Evolutionary conservation across 352 stramenopile genomes (phyloP).

Genomic region (Pythium aphanidermatum): DNA sequence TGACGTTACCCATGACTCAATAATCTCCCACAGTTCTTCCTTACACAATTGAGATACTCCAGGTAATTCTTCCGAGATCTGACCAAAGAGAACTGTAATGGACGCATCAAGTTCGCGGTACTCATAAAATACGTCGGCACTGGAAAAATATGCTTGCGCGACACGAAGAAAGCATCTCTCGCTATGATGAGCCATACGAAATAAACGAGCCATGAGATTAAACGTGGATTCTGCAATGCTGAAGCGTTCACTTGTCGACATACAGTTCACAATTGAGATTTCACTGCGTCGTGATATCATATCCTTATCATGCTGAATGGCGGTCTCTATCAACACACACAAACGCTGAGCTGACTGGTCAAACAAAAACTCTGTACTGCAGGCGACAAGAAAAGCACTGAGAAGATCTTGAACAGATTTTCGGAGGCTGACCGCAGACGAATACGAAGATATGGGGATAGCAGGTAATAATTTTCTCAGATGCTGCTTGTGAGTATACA

Average conservation of each 20-base stretch:
- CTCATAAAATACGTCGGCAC: not conserved
- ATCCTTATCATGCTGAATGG: conserved; percentile 20
- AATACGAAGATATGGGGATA: conserved; percentile 9
- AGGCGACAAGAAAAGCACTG: conserved; percentile 6
- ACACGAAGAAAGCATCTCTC: conserved; percentile 4
- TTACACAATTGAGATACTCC: too few species aligned
- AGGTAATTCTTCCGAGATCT: not conserved
- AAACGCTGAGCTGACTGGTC: conserved; percentile 15
- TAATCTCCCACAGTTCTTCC: not conserved
- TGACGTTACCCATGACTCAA: not conserved
- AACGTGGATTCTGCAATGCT: not conserved
- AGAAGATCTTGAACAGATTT: conserved; percentile 14
- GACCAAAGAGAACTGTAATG: not conserved
- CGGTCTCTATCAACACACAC: conserved; percentile 8
- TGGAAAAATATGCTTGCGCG: conserved; percentile 1
- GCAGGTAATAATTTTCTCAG: conserved; percentile 18
- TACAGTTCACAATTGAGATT: too few species aligned
- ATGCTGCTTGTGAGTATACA: conserved; percentile 14
- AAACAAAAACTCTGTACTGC: conserved; percentile 3
- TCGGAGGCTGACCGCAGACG: conserved; percentile 7
- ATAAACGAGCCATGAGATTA: not conserved
- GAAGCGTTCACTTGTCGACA: not conserved
- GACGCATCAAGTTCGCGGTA: not conserved
- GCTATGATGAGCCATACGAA: not conserved
- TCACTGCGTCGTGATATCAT: too few species aligned